Evolutionary conservation across 2,329 filamentous ascomycete genomes (phyloP).

Genomic region (Chaetomium sp.): DNA sequence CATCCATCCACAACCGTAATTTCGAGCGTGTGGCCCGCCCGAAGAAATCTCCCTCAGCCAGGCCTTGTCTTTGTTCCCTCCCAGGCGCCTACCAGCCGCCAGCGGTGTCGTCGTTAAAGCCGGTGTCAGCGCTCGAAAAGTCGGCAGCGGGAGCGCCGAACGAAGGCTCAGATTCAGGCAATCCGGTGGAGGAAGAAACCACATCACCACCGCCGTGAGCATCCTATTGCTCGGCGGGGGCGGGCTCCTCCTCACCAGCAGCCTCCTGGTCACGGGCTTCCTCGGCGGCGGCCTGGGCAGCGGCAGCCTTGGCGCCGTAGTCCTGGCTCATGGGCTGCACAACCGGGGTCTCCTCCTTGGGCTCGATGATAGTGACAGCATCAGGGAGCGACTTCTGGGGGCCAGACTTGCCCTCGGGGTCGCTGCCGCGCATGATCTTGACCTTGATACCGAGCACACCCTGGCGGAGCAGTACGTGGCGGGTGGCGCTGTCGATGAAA

Average conservation of each 20-base stretch:
- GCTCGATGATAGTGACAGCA: conserved; percentile 98
- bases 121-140: neutral
- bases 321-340: conserved; percentile 96
- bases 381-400: conserved; percentile 97
- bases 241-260: conserved; percentile 51
- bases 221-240: conserved; percentile 41
- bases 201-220: conserved; percentile 17
- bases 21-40: conserved; percentile 20
- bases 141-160: neutral
- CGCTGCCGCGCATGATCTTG: conserved; percentile 99
- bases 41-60: conserved; percentile 15
- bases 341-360: conserved; percentile 97
- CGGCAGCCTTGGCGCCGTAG: conserved; percentile 86
- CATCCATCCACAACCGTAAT: conserved; percentile 23
- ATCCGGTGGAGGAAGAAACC: conserved; percentile 5
- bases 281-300: conserved; percentile 59
- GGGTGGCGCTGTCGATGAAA: conserved; percentile 98
- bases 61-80: neutral
- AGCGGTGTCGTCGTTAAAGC: neutral
- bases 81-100: conserved; percentile 11
- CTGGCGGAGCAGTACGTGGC: conserved; percentile 99
- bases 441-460: conserved; percentile 99
- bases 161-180: neutral
- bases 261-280: conserved; percentile 50
- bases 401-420: conserved; percentile 98